Percentiles rank a stretch among this genome's conserved stretches.
phyloP scores from a whole-genome alignment of 2,329 filamentous ascomycete species.

The Gnomoniopsis sp. region DNA sequence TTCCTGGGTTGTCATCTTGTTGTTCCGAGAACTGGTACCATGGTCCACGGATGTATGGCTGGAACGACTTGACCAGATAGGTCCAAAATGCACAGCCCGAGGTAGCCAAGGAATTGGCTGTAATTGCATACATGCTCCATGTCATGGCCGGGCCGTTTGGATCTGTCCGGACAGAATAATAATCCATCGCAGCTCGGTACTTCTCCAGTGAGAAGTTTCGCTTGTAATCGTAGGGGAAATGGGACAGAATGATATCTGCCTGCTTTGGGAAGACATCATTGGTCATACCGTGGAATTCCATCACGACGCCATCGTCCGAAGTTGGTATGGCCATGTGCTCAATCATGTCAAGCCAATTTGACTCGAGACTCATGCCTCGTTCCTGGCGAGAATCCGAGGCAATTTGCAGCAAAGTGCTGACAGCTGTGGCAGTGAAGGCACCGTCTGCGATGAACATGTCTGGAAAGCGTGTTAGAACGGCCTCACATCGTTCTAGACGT shows the following conservation, averaged over 20 bases:
- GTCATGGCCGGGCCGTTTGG: conserved; percentile 70
- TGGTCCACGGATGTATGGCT: conserved; percentile 62
- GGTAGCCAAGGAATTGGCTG: conserved; percentile 61
- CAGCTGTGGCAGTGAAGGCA: conserved; percentile 11
- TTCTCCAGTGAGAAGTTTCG: conserved; percentile 23
- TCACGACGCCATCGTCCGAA: conserved; percentile 43
- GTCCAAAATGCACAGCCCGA: conserved; percentile 68
- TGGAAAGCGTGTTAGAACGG: no score
- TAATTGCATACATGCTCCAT: conserved; percentile 65
- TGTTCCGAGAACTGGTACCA: conserved; percentile 73
- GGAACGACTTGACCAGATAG: conserved; percentile 59
- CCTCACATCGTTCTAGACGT: no score
- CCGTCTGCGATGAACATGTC: conserved; percentile 16
- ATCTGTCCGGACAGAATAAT: conserved; percentile 29
- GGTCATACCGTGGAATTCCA: conserved; percentile 66
- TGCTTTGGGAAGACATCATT: conserved; percentile 65
- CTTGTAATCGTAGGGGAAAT: conserved; percentile 61
- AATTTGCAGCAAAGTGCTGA: conserved; percentile 10
- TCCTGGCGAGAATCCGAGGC: conserved; percentile 8
- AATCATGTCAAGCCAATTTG: conserved; percentile 9
- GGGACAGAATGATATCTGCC: conserved; percentile 64
- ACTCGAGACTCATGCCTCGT: conserved; percentile 9
- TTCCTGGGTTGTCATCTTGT: conserved; percentile 54
- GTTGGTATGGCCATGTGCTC: conserved; percentile 18
- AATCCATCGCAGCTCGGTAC: conserved; percentile 29